Conservation (phyloP, 306 rosid species). For the Castanea mollissima region DNA sequence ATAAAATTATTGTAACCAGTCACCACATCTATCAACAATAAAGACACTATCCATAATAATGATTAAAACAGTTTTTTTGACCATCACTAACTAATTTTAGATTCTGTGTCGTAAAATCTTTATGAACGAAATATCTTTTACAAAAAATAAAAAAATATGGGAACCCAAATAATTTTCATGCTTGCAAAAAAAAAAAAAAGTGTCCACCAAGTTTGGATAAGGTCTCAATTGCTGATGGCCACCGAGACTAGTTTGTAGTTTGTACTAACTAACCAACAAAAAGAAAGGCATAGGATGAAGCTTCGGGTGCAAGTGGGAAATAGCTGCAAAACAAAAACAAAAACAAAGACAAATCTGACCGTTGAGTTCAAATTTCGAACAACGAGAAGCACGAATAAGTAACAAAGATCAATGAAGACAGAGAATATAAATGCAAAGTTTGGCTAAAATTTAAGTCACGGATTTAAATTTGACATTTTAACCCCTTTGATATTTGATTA, state of each 20-base stretch:
- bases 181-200: not conserved
- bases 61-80: too few relatives aligned
- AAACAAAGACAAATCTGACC: conserved; percentile 1
- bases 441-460: rapidly evolving
- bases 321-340: not conserved
- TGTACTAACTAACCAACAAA: not conserved
- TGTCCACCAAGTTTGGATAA: not conserved
- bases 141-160: not conserved
- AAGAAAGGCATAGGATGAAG: not conserved
- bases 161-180: not conserved
- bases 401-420: too few relatives aligned
- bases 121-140: not conserved
- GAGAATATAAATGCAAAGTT: not conserved
- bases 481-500: rapidly evolving
- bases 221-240: too few relatives aligned
- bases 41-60: too few relatives aligned
- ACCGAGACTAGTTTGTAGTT: not conserved
- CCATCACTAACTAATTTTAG: too few relatives aligned
- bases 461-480: too few relatives aligned
- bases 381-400: not conserved
- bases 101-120: not conserved
- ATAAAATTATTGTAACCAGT: too few relatives aligned
- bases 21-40: too few relatives aligned
- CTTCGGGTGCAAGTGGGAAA: conserved; percentile 1
- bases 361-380: conserved; percentile 22